These are phyloP conservation scores for Marasmius oreades DNA, from an alignment of 1,284 basidiomycete genomes.

Conservation along the genomic window DNA sequence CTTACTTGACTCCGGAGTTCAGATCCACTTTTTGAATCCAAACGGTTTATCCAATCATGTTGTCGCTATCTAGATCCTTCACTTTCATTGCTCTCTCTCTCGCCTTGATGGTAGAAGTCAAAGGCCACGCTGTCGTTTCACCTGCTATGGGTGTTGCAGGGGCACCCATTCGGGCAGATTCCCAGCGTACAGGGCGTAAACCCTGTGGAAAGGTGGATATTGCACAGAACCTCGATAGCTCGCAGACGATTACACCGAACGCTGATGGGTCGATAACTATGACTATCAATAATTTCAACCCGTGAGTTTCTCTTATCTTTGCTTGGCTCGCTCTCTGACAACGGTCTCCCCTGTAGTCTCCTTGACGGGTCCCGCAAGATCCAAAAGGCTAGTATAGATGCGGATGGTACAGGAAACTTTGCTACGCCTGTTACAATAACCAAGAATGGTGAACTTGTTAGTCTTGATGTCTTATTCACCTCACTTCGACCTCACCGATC, in stretches of 20 bases:
- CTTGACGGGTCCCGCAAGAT: slow-evolving; percentile 21
- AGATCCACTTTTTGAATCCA: no score
- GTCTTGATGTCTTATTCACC: slow-evolving; percentile 5
- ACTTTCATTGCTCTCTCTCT: background rate
- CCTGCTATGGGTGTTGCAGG: slow-evolving; percentile 21
- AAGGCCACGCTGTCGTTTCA: background rate
- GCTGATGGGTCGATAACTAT: slow-evolving; percentile 21
- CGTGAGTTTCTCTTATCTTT: slow-evolving; percentile 10
- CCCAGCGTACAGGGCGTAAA: slow-evolving; percentile 18
- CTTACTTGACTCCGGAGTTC: background rate
- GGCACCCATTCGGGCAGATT: slow-evolving; percentile 17
- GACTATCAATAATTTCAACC: slow-evolving; percentile 21
- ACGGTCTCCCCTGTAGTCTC: slow-evolving; percentile 11
- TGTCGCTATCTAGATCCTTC: background rate
- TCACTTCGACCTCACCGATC: no score
- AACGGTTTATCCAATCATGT: background rate
- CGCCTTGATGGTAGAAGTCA: background rate
- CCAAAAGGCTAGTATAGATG: slow-evolving; percentile 28
- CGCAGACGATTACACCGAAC: slow-evolving; percentile 15
- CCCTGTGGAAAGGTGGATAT: slow-evolving; percentile 20
- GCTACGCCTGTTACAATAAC: slow-evolving; percentile 28
- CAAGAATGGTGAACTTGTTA: slow-evolving; percentile 35
- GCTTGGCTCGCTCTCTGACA: background rate
- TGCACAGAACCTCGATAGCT: slow-evolving; percentile 20
- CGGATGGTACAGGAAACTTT: slow-evolving; percentile 36